Conservation (phyloP, 805 yeast species). For the Kuraishia molischiana region DNA sequence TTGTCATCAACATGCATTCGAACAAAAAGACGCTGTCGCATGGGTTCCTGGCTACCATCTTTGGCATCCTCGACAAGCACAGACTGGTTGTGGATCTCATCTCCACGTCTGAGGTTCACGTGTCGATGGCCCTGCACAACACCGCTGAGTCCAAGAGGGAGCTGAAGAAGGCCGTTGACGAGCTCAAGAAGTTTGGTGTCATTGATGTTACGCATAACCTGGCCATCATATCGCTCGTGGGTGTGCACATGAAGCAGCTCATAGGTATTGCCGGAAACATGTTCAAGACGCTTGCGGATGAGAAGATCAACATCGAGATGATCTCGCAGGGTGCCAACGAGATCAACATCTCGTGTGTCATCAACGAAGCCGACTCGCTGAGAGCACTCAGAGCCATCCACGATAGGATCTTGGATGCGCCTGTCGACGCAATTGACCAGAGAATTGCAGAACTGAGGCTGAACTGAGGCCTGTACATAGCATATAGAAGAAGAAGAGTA, state of each 20-base stretch:
- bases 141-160: slow-evolving; percentile 47
- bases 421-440: slow-evolving; percentile 27
- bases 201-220: slow-evolving; percentile 83
- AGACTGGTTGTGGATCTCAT: slow-evolving; percentile 89
- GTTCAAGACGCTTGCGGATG: slow-evolving; percentile 91
- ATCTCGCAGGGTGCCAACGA: slow-evolving; percentile 98
- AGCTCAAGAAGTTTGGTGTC: slow-evolving; percentile 71
- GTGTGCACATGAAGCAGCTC: slow-evolving; percentile 93
- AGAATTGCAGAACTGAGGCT: slow-evolving; percentile 35
- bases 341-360: slow-evolving; percentile 92
- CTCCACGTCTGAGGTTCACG: slow-evolving; percentile 96
- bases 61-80: slow-evolving; percentile 74
- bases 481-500: not conserved
- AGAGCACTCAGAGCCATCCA: slow-evolving; percentile 86
- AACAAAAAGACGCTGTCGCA: slow-evolving; percentile 88
- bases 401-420: slow-evolving; percentile 53
- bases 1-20: slow-evolving; percentile 88
- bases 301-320: slow-evolving; percentile 92
- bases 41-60: slow-evolving; percentile 89
- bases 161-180: slow-evolving; percentile 65
- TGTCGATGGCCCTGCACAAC: slow-evolving; percentile 92
- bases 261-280: slow-evolving; percentile 96
- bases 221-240: slow-evolving; percentile 91
- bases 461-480: slow-evolving; percentile 8
- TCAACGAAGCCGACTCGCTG: slow-evolving; percentile 70